Evolutionary conservation across 108 stramenopile genomes (phyloP), one percentile per base, ranked within the genome.

Genomic region (Conticribra weissflogii): DNA sequence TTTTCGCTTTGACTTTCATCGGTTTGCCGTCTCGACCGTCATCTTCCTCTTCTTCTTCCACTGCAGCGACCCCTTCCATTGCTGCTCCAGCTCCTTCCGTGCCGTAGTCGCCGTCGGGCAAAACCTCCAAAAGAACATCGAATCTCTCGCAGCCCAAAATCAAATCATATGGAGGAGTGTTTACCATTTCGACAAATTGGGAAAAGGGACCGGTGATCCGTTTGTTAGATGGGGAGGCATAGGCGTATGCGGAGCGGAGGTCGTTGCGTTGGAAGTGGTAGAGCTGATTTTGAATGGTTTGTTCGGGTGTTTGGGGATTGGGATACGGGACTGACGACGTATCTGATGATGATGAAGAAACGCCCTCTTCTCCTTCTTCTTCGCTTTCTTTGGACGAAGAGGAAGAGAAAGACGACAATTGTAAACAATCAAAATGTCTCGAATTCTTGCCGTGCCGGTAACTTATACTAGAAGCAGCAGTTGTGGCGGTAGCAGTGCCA

Each of bases 91-190:
- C 59, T 0, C 44, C 59, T 1, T 46, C 44, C 59, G 36, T 36
- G 28, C 44, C 34, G 36, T 34, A 22, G 1, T 59, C n/a, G 8
- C 32, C 31, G 15, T 70, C 68, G 9, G 58, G 59, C 18, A 65
- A n/a, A 32, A 68, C 47, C 46, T 78, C 79, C 31, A 80, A 27
- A 24, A 80, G 31, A 14, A 80, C 72, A 62, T 80, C 79, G 0
- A 74, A 73, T 16, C 79, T 51, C 36, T 74, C 79, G 30, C 70
- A 68, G 63, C 34, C 60, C 28, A 80, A 18, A 7, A 80, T 24
- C 17, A 71, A 34, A 59, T 74, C 58, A 36, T 80, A 80, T 16
- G 79, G 79, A 0, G 73, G 55, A 8, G 45, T 44, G 18, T 54
- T 49, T 7, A 80, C 33, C 17, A 31, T 12, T 41, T 22, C 9